Base-by-base conservation (phyloP, 1,284 basidiomycete genomes). In the Trametes hirsuta region DNA sequence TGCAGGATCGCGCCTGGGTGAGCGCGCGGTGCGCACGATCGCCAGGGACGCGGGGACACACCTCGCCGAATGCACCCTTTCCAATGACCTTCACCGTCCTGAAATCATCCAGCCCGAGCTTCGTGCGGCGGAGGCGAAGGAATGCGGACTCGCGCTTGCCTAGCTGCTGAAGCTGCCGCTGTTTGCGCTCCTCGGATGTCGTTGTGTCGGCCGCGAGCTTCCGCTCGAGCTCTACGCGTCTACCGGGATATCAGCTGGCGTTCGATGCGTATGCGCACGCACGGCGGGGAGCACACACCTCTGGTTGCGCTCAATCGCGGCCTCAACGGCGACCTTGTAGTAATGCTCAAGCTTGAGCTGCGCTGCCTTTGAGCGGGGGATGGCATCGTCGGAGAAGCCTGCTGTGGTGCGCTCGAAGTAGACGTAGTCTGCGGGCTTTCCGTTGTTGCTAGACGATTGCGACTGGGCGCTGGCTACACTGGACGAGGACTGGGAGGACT, bases 31-130 rank as follows among this genome's bases (percentile, higher is more conserved):
- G 48, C 5, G 41, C 24, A 37, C 24, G 56, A 24, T 39, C 30
- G 50, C 53, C 39, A 47, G 47, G 47, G 39, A 49, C 59, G 51
- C n/a, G 50, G 42, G 15, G 9, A 70, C 78, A 25, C 66, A 92
- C 93, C 83, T 98, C 97, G 72, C 97, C 97, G 72, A 98, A 98
- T 14, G 97, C 97, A 69, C 97, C 97, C 79, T 98, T 98, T 36
- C 97, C 97, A 70, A 99, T 99, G 62, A 98, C 96, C 76, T 99
- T 99, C 72, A 99, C 91, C 2, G 97, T 98, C 66, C 89, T 83
- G 83, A 99, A 99, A 79, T 99, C 95, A 56, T 91, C 83, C 53
- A 98, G 79, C 37, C 94, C 95, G 66, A 99, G 91, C 72, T 95
- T 93, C 25, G 97, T 98, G 67, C 97, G 84, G 59, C 94, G 85